These are phyloP conservation scores for Salvia rosmarinus DNA, from an alignment of 257 asterid species.

Conservation along the genomic window DNA sequence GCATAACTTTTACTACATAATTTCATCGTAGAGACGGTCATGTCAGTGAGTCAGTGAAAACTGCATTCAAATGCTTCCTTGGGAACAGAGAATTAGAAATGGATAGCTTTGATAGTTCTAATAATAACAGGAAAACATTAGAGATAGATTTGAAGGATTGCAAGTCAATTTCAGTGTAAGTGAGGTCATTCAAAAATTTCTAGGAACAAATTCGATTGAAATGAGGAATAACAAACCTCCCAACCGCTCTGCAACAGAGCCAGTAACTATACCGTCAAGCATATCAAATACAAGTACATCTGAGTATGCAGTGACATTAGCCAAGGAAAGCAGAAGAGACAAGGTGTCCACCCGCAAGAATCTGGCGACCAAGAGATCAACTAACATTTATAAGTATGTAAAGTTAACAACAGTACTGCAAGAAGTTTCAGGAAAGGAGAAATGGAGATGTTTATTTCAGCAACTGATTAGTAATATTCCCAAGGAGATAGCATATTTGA, in stretches of 20 bases:
- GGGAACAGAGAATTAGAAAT: neutral
- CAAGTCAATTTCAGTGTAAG: neutral
- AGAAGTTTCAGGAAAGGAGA: neutral
- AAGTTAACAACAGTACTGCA: neutral
- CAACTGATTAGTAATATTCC: neutral
- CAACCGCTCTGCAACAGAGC: conserved; percentile 91
- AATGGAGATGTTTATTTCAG: neutral
- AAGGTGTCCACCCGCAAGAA: conserved; percentile 86
- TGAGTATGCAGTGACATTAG: conserved; percentile 77
- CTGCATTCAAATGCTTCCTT: neutral
- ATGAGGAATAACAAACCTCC: conserved; percentile 67
- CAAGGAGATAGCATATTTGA: neutral
- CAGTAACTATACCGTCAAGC: conserved; percentile 81
- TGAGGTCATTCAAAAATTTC: neutral
- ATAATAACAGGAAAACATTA: too few species aligned
- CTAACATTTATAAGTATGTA: conserved; percentile 9
- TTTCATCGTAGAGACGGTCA: neutral
- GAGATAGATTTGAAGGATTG: too few species aligned
- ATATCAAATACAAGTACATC: conserved; percentile 88
- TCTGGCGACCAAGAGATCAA: conserved; percentile 47
- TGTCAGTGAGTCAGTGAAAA: neutral
- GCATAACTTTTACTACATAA: neutral
- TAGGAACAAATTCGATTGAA: conserved; percentile 26
- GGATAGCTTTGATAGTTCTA: too few species aligned
- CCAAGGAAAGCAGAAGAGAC: conserved; percentile 82